Conservation (phyloP, 2,329 filamentous ascomycete species). For the Xylaria sp. region DNA sequence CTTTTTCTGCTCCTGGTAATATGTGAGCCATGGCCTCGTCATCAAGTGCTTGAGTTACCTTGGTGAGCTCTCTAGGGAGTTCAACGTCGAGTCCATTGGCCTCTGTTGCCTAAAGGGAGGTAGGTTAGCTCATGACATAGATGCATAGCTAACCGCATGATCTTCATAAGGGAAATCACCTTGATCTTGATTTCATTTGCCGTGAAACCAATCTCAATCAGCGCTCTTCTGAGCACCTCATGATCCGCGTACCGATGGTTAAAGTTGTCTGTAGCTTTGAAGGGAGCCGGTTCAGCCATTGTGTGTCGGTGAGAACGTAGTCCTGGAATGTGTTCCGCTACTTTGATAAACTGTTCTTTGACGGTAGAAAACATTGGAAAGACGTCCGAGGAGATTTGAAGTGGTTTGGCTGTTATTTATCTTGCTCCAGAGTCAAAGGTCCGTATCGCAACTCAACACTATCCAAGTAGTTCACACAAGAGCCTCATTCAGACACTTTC, state of each 20-base stretch:
- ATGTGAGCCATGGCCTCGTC: not conserved
- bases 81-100: not conserved
- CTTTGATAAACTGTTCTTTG: not conserved
- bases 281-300: constrained; percentile 1
- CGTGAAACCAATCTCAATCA: constrained; percentile 5
- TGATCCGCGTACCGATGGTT: not conserved
- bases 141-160: not conserved
- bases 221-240: constrained; percentile 2
- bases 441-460: too few species aligned
- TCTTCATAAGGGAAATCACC: not conserved
- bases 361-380: constrained; percentile 14
- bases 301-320: not conserved
- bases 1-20: constrained; percentile 2
- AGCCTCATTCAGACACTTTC: constrained; percentile 1
- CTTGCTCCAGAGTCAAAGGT: not conserved
- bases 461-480: not conserved
- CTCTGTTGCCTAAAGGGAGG: not conserved
- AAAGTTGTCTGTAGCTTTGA: constrained; percentile 7
- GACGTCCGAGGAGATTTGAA: too few species aligned
- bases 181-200: constrained; percentile 9
- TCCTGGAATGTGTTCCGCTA: constrained; percentile 14
- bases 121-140: not conserved
- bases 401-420: not conserved
- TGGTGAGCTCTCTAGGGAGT: not conserved
- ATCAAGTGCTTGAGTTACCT: not conserved